Percentiles rank a stretch among this genome's conserved stretches.
phyloP scores from a whole-genome alignment of 768 basidiomycete genomes.

The Mycena rebaudengoi region DNA sequence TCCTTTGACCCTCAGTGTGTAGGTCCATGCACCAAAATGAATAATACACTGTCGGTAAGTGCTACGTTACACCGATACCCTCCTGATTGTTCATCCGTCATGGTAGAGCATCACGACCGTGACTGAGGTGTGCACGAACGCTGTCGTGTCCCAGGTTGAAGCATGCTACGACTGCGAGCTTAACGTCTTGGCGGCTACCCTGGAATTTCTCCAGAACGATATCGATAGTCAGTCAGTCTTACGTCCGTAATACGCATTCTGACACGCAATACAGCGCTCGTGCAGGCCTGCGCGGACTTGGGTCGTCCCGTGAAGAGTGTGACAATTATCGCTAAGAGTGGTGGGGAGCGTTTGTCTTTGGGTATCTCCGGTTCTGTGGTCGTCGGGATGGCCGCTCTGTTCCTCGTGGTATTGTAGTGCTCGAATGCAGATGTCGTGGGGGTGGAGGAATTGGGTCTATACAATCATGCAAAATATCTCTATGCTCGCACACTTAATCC shows the following conservation, averaged over 20 bases:
- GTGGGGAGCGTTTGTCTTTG: not conserved
- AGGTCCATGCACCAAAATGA: not conserved
- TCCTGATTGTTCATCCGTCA: not conserved
- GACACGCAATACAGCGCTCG: not conserved
- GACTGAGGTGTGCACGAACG: not conserved
- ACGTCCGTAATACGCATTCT: not conserved
- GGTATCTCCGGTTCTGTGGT: not conserved
- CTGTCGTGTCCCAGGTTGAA: conserved; percentile 11
- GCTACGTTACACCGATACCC: not conserved
- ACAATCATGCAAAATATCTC: too few species aligned
- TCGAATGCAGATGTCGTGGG: too few species aligned
- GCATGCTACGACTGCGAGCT: conserved; percentile 20
- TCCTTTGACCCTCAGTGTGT: conserved; percentile 2
- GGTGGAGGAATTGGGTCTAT: too few species aligned
- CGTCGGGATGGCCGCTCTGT: not conserved
- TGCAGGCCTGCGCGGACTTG: not conserved
- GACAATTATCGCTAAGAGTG: not conserved
- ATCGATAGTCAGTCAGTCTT: conserved; percentile 4
- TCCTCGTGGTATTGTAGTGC: not conserved
- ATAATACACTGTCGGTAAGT: conserved; percentile 1
- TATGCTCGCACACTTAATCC: too few species aligned
- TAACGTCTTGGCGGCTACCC: not conserved
- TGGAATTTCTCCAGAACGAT: not conserved
- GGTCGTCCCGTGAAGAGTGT: conserved; percentile 11
- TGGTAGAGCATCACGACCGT: not conserved